phyloP scores from a whole-genome alignment of 1,284 basidiomycete genomes.

The Rhodotorula sp. region DNA sequence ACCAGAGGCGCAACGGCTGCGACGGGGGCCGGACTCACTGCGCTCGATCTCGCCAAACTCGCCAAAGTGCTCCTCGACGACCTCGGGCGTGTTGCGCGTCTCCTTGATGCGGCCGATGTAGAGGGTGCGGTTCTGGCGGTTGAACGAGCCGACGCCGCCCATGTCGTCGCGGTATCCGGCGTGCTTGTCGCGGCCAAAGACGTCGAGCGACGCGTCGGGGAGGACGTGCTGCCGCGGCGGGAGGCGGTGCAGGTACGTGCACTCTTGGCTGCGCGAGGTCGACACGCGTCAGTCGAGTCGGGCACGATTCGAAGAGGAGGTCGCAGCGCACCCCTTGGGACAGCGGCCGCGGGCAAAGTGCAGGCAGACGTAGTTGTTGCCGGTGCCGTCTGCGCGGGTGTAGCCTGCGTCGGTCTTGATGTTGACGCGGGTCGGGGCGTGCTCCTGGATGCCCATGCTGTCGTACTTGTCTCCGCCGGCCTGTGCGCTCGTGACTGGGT shows the following conservation, averaged over 20 bases:
- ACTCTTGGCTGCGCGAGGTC: conserved; percentile 66
- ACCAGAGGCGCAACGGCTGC: too few relatives aligned
- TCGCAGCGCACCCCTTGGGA: conserved; percentile 70
- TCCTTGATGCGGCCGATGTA: conserved; percentile 95
- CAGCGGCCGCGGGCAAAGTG: conserved; percentile 97
- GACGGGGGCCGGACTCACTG: conserved; percentile 60
- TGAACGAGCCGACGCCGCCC: conserved; percentile 97
- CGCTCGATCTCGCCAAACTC: conserved; percentile 97
- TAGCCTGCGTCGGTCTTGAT: conserved; percentile 87
- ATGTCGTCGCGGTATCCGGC: conserved; percentile 98
- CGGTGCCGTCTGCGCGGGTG: conserved; percentile 87
- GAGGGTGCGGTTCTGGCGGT: conserved; percentile 86
- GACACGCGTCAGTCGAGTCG: neutral
- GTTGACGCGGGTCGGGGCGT: conserved; percentile 85
- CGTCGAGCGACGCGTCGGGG: conserved; percentile 90
- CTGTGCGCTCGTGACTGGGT: neutral
- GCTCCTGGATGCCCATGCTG: conserved; percentile 85
- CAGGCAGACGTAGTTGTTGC: conserved; percentile 88
- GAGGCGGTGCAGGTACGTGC: conserved; percentile 87
- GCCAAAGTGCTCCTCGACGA: conserved; percentile 85
- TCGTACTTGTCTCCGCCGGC: conserved; percentile 86
- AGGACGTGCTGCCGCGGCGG: conserved; percentile 70
- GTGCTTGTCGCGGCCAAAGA: conserved; percentile 96
- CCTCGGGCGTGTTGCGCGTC: conserved; percentile 78
- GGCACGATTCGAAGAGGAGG: neutral